These are phyloP conservation scores for Fusarium duplospermum DNA, from an alignment of 2,329 filamentous ascomycete genomes.

Conservation along the genomic window DNA sequence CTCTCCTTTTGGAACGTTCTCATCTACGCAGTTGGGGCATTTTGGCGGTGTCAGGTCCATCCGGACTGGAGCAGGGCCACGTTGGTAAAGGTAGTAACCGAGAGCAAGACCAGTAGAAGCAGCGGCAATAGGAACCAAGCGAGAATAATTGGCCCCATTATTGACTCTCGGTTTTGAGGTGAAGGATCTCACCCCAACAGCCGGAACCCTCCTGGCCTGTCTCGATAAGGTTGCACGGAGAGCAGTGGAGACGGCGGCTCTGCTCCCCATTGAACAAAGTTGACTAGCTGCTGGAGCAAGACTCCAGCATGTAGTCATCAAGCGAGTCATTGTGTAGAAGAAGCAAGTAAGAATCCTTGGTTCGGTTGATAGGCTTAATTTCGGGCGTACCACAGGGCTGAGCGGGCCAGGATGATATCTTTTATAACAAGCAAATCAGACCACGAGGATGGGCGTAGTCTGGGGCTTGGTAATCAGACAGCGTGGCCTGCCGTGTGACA, in stretches of 20 bases:
- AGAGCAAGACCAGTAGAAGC: not conserved
- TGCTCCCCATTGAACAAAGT: not conserved
- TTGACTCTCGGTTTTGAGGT: not conserved
- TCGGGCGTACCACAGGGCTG: not conserved
- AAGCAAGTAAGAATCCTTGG: not conserved
- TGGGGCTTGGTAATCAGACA: constrained; percentile 9
- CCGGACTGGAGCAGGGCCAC: not conserved
- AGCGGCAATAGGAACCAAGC: not conserved
- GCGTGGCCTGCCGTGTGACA: not conserved
- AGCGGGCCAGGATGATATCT: not conserved
- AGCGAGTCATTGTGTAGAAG: constrained; percentile 1
- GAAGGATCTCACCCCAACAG: not conserved
- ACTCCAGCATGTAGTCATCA: not conserved
- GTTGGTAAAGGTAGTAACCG: constrained; percentile 1
- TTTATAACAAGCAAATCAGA: constrained; percentile 11
- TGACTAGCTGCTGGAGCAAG: not conserved
- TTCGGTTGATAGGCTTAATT: constrained; percentile 1
- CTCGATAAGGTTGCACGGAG: not conserved
- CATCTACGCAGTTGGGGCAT: not conserved
- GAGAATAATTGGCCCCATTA: not conserved
- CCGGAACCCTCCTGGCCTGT: not conserved
- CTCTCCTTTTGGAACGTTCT: not conserved
- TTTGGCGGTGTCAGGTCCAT: constrained; percentile 1
- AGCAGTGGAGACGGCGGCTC: not conserved
- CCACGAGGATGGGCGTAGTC: not conserved